Conservation (phyloP, 2,329 filamentous ascomycete genomes). For the Fusarium drepaniforme region DNA sequence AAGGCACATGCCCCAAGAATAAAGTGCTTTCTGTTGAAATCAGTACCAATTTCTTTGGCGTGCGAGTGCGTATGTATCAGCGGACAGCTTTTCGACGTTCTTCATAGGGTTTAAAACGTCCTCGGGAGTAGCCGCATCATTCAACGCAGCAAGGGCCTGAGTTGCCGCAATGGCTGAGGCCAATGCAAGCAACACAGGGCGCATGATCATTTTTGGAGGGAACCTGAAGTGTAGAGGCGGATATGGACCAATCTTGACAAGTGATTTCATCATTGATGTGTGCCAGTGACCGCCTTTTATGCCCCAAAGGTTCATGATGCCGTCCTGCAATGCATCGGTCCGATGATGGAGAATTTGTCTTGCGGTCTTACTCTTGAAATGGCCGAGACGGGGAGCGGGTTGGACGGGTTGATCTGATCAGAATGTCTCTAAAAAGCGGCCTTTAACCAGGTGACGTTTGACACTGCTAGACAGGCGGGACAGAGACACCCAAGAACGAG, state of each 20-base stretch:
- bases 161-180: not conserved
- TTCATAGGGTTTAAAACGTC: not conserved
- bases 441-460: not conserved
- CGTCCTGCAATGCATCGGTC: not conserved
- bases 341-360: not conserved
- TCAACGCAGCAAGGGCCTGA: slow-evolving; percentile 3
- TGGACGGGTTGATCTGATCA: not conserved
- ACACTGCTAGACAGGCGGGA: not conserved
- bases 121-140: not conserved
- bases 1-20: slow-evolving; percentile 3
- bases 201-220: not conserved
- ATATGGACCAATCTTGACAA: not conserved
- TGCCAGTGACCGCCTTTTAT: not conserved
- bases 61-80: slow-evolving; percentile 8
- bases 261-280: not conserved
- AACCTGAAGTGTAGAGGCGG: not conserved
- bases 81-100: slow-evolving; percentile 3
- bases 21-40: slow-evolving; percentile 5
- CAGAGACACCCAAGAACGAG: not conserved
- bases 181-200: not conserved
- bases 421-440: not conserved
- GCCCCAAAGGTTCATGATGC: not conserved
- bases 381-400: not conserved
- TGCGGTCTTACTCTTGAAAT: not conserved
- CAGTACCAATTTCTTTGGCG: not conserved